Percentiles rank a stretch among this genome's conserved stretches.
Conservation (phyloP, 2,329 filamentous ascomycete genomes). For the Botryotinia globosa region DNA sequence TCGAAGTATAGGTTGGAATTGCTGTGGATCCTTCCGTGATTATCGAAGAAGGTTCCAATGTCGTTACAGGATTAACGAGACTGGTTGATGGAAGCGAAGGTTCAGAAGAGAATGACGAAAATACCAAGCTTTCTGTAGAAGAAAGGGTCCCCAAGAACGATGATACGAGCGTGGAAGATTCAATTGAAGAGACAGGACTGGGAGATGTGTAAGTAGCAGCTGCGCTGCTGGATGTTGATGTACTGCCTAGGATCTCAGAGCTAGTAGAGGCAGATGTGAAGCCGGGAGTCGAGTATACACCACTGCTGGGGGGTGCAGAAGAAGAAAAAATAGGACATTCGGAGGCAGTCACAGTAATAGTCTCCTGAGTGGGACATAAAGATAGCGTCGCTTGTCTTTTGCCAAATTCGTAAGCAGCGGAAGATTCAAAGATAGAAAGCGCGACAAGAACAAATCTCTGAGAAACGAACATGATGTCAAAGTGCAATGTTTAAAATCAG, state of each 20-base stretch:
- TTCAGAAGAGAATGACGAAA: background rate
- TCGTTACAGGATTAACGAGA: background rate
- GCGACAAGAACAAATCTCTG: background rate
- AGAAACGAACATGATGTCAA: background rate
- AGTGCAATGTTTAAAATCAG: background rate
- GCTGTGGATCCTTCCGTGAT: background rate
- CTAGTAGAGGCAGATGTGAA: constrained; percentile 1
- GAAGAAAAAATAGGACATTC: constrained; percentile 8
- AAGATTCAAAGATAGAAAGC: constrained; percentile 7
- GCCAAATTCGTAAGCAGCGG: constrained; percentile 2
- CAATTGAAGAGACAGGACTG: background rate
- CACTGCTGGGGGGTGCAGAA: background rate
- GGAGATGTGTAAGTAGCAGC: constrained; percentile 4
- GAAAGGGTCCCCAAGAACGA: background rate
- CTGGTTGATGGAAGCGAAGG: background rate
- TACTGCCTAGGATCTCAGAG: background rate
- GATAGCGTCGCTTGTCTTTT: background rate
- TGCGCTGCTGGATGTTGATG: background rate
- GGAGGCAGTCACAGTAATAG: constrained; percentile 5
- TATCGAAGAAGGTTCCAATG: background rate
- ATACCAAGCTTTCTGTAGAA: background rate
- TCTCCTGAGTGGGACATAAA: constrained; percentile 3
- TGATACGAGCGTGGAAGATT: background rate
- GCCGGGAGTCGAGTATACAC: constrained; percentile 1
- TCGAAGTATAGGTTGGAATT: background rate